A percentile compares a stretch with the other conserved stretches of the same genome.
Conservation (phyloP, 805 yeast genomes). For the Wickerhamiella australiensis region DNA sequence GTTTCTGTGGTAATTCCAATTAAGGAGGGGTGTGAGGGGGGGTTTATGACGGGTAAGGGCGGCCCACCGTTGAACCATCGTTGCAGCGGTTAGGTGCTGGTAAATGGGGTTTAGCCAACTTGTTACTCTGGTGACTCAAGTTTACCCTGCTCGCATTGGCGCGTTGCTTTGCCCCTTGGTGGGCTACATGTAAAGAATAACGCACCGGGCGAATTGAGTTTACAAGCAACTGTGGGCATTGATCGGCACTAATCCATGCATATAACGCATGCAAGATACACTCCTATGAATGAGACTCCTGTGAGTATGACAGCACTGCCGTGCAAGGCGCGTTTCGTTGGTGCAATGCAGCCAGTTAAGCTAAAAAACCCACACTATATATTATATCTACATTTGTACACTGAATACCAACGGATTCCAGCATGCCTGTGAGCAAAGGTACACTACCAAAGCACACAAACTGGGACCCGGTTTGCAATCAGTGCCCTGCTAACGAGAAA, state of each 20-base stretch:
- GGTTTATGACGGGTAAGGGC: background rate
- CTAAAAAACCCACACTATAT: background rate
- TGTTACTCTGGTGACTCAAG: background rate
- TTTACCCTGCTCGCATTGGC: background rate
- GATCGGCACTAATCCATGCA: background rate
- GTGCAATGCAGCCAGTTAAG: background rate
- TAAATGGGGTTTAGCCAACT: background rate
- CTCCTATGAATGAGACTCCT: background rate
- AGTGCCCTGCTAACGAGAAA: background rate
- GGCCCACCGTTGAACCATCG: background rate
- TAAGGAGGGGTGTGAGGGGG: background rate
- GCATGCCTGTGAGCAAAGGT: background rate
- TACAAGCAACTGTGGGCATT: background rate
- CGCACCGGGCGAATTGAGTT: background rate
- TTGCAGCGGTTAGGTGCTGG: background rate
- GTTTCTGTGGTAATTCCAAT: conserved; percentile 1
- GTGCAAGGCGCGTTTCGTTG: background rate
- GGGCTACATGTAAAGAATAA: background rate
- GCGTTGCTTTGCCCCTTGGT: no score
- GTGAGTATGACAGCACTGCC: background rate
- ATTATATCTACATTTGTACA: background rate
- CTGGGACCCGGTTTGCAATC: background rate
- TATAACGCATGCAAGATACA: background rate
- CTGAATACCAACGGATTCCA: background rate
- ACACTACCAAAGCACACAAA: background rate